These are phyloP conservation scores for Candida sp. DNA, from an alignment of 1,139 yeast species.

Conservation along the genomic window DNA sequence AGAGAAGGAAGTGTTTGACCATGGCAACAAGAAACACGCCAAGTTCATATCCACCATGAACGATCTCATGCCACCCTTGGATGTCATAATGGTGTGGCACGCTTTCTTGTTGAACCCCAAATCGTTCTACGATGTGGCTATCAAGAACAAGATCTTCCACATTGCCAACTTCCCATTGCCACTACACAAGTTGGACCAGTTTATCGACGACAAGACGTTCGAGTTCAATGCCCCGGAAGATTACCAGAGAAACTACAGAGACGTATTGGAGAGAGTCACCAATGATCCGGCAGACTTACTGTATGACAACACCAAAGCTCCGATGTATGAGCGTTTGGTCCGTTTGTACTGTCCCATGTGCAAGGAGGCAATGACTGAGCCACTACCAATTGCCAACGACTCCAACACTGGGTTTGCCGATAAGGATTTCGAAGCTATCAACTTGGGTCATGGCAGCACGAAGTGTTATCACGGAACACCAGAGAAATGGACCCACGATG, in stretches of 20 bases:
- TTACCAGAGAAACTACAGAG: neutral
- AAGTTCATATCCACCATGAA: constrained; percentile 1
- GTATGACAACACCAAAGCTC: constrained; percentile 1
- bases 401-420: constrained; percentile 26
- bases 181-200: constrained; percentile 20
- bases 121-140: constrained; percentile 30
- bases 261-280: neutral
- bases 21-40: constrained; percentile 1
- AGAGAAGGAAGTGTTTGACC: constrained; percentile 4
- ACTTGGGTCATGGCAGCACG: neutral
- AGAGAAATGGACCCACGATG: constrained; percentile 19
- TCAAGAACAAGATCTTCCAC: constrained; percentile 23
- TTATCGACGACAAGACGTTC: constrained; percentile 25
- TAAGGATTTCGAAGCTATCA: constrained; percentile 13
- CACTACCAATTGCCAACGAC: constrained; percentile 19
- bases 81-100: constrained; percentile 47
- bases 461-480: constrained; percentile 3
- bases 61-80: constrained; percentile 31
- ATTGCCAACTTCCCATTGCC: constrained; percentile 32
- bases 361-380: constrained; percentile 10
- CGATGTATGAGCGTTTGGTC: constrained; percentile 6
- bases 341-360: constrained; percentile 25
- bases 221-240: constrained; percentile 18
- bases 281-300: constrained; percentile 1
- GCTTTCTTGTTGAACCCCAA: constrained; percentile 20